These are phyloP conservation scores for Nigrospora sphaerica DNA, from an alignment of 2,329 filamentous ascomycete species.

Conservation along the genomic window DNA sequence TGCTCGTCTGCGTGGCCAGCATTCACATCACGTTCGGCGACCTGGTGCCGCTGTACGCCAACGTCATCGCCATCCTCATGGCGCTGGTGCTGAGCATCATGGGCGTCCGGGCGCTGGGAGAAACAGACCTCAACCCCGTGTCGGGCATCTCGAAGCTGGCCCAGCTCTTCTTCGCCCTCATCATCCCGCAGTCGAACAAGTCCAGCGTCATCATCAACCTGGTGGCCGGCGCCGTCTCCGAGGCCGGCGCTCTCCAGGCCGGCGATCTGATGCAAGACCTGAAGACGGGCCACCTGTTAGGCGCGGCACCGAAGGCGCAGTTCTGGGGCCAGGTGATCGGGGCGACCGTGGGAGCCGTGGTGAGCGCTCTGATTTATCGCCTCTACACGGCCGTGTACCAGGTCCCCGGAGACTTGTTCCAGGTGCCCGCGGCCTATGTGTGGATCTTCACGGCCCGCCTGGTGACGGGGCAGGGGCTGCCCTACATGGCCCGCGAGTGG, in stretches of 20 bases:
- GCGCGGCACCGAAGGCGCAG: conserved; percentile 87
- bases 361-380: conserved; percentile 81
- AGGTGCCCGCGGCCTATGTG: conserved; percentile 90
- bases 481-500: conserved; percentile 75
- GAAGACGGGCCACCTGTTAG: conserved; percentile 89
- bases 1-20: conserved; percentile 71
- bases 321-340: conserved; percentile 97
- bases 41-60: conserved; percentile 72
- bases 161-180: conserved; percentile 88
- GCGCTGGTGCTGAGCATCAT: conserved; percentile 73
- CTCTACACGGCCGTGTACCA: conserved; percentile 83
- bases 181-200: conserved; percentile 72
- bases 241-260: conserved; percentile 83
- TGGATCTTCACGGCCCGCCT: conserved; percentile 96
- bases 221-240: conserved; percentile 81
- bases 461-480: conserved; percentile 84
- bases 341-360: conserved; percentile 74
- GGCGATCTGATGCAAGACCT: conserved; percentile 96
- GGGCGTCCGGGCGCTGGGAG: conserved; percentile 60
- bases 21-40: conserved; percentile 79
- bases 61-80: conserved; percentile 72
- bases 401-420: conserved; percentile 83
- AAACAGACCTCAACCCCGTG: conserved; percentile 94
- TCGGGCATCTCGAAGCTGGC: conserved; percentile 95
- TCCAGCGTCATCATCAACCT: conserved; percentile 93